Evolutionary conservation across 768 basidiomycete genomes (phyloP).

Genomic region (Amyloporia xantha): DNA sequence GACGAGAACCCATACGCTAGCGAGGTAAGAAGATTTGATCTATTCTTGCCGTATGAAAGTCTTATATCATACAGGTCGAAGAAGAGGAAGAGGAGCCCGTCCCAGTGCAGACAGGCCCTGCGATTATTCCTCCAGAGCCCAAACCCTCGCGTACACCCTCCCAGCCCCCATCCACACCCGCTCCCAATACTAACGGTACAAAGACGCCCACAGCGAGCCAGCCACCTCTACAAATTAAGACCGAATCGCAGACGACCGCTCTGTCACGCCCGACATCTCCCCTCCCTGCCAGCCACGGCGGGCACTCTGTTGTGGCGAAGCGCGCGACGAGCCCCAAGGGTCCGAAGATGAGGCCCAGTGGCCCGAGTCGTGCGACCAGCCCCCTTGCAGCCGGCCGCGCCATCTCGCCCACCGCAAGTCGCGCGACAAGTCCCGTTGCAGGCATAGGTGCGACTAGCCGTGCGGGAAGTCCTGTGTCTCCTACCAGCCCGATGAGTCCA

Average conservation of each 20-base stretch:
- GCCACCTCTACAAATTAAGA: slow-evolving; percentile 14
- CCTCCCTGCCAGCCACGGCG: slow-evolving; percentile 49
- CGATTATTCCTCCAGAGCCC: slow-evolving; percentile 39
- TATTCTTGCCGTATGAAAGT: neutral
- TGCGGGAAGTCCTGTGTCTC: slow-evolving; percentile 26
- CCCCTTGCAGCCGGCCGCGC: slow-evolving; percentile 40
- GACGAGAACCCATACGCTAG: slow-evolving; percentile 80
- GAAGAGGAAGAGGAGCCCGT: slow-evolving; percentile 67
- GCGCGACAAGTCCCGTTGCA: slow-evolving; percentile 43
- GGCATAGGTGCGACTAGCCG: slow-evolving; percentile 26
- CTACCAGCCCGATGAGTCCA: slow-evolving; percentile 11
- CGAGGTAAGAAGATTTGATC: slow-evolving; percentile 48
- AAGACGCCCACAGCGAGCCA: slow-evolving; percentile 30
- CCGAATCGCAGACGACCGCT: slow-evolving; percentile 22
- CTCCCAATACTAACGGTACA: slow-evolving; percentile 19
- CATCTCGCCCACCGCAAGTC: slow-evolving; percentile 30
- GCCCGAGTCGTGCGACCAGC: slow-evolving; percentile 49
- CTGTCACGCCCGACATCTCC: slow-evolving; percentile 60
- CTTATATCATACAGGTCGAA: slow-evolving; percentile 44
- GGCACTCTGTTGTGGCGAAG: slow-evolving; percentile 76
- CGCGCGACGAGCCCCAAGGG: slow-evolving; percentile 79
- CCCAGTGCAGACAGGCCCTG: slow-evolving; percentile 35
- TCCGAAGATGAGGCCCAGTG: slow-evolving; percentile 46
- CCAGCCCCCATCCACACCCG: slow-evolving; percentile 17
- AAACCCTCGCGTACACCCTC: slow-evolving; percentile 42